Base-by-base conservation (phyloP, 331 rosid genomes). In the Pyracantha coccinea region DNA sequence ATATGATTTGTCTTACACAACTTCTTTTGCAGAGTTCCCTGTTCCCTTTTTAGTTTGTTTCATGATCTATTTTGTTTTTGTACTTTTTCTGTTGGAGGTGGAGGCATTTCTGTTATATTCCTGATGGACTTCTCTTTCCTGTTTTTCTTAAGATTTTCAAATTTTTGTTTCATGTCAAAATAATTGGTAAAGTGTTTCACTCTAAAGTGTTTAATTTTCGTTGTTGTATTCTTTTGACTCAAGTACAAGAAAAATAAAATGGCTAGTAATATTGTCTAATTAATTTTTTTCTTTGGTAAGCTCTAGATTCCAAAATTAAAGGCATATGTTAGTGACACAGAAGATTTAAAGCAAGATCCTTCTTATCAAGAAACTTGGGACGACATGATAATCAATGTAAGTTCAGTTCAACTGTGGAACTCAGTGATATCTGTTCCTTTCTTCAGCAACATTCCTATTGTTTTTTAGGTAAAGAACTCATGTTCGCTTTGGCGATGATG, bases 301-400 rank as follows among this genome's bases (percentile, higher is more conserved):
- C 89, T 92, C 91, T 94, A 94, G 99, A 94, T 94, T 86, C 97
- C 99, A 72, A 94, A 94, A 88, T 91, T 94, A 97, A 94, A 91
- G 96, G 96, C 99, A 29, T 94, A 88, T 90, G 85, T 94, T 78
- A 90, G 99, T 77, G 99, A 94, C 83, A 81, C 97, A 3, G 99
- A 94, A 82, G 97, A 94, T 89, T 89, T 94, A 85, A 92, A 80
- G 83, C 93, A 90, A 75, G 96, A 94, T 86, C 96, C 92, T 14
- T 86, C 89, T 32, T 92, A 84, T 83, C 97, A 94, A 86, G 99
- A 94, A 73, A 92, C 96, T 71, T 94, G 99, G 99, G 99, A 94
- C n/a, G 92, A 92, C 87, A 94, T 94, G 99, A 90, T 94, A 81
- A 85, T 94, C 76, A 81, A 91, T 28, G 99, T 92, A 80, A 86